Conservation (phyloP, 768 basidiomycete genomes). For the Pulveroboletus sp. region DNA sequence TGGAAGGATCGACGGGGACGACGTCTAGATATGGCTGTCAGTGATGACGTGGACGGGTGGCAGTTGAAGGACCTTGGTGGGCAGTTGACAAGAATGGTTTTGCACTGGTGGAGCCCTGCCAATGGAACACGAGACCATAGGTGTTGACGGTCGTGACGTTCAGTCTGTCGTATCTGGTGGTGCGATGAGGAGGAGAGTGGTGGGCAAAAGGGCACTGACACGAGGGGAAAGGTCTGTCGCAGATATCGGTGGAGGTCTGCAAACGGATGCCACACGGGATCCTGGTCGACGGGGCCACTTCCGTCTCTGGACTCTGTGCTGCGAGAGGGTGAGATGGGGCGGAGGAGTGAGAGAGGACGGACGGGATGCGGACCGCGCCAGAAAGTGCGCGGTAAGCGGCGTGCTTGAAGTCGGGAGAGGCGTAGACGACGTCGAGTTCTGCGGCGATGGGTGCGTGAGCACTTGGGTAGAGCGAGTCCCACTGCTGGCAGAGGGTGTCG, state of each 20-base stretch:
- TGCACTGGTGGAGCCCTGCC: background rate
- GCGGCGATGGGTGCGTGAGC: conserved; percentile 26
- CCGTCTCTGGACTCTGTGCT: background rate
- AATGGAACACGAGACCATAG: background rate
- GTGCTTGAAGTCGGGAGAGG: conserved; percentile 30
- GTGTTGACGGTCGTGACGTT: background rate
- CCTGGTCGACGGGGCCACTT: background rate
- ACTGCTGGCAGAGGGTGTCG: conserved; percentile 30
- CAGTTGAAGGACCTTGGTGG: background rate
- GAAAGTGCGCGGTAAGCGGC: conserved; percentile 28
- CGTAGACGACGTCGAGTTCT: conserved; percentile 26
- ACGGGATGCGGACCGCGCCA: conserved; percentile 37
- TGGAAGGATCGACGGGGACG: background rate
- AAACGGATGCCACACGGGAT: background rate
- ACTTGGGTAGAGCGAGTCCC: conserved; percentile 22
- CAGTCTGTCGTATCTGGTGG: background rate
- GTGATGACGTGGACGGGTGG: background rate
- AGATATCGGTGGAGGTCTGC: background rate
- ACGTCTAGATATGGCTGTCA: background rate
- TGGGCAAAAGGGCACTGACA: background rate
- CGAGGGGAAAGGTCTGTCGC: background rate
- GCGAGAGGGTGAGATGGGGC: conserved; percentile 22
- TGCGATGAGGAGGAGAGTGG: background rate
- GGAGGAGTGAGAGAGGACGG: conserved; percentile 1
- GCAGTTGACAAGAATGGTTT: background rate